These are phyloP conservation scores for Trifolium subterraneum DNA, from an alignment of 306 rosid species.

Conservation along the genomic window DNA sequence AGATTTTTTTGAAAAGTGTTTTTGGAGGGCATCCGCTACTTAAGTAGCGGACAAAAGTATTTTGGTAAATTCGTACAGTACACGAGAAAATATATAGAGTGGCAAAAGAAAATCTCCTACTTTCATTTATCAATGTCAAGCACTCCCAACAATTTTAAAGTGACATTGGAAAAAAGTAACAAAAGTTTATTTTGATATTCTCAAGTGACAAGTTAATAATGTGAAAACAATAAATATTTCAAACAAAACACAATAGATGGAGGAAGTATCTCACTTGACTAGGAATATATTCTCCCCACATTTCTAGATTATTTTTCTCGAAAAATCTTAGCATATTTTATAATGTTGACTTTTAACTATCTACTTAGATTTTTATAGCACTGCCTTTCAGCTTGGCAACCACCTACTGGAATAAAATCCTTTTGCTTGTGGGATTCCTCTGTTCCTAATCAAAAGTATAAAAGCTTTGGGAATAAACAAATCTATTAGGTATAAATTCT, in stretches of 20 bases:
- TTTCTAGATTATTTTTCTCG: not conserved
- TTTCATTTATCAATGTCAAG: too few relatives aligned
- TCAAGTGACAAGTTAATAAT: too few relatives aligned
- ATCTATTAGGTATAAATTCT: slow-evolving; percentile 33
- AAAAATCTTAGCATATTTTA: not conserved
- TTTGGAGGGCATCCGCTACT: too few relatives aligned
- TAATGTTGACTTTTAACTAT: not conserved
- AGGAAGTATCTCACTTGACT: not conserved
- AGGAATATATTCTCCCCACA: not conserved
- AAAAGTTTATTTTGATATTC: too few relatives aligned
- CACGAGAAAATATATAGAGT: too few relatives aligned
- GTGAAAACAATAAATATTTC: not conserved
- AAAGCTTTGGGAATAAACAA: slow-evolving; percentile 33
- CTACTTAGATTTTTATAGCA: not conserved
- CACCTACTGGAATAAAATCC: slow-evolving; percentile 32
- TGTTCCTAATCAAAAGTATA: slow-evolving; percentile 1
- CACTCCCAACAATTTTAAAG: too few relatives aligned
- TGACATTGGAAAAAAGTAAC: too few relatives aligned
- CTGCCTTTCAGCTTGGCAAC: not conserved
- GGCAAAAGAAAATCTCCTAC: too few relatives aligned
- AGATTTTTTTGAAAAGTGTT: too few relatives aligned
- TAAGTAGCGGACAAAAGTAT: too few relatives aligned
- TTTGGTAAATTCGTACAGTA: too few relatives aligned
- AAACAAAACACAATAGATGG: not conserved
- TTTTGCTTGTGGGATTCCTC: slow-evolving; percentile 37